Percentiles rank a stretch among this genome's conserved stretches.
Evolutionary conservation across 352 stramenopile species (phyloP).

Genomic region (Phytophthora tubulina): DNA sequence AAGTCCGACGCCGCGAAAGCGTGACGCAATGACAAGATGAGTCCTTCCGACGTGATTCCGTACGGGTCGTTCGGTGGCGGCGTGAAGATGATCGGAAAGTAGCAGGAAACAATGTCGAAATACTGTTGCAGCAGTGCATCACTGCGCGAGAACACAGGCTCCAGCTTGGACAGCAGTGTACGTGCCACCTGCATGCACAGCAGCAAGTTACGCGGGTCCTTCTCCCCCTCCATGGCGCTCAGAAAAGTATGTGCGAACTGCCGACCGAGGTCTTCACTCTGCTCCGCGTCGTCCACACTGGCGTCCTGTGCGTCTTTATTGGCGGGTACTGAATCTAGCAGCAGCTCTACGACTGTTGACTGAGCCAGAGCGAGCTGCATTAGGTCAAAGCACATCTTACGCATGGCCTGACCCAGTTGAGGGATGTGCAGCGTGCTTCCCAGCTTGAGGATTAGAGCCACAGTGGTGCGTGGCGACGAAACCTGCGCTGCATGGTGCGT

Average conservation of each 20-base stretch:
- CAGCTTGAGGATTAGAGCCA: slow-evolving; percentile 75
- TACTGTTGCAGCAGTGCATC: slow-evolving; percentile 84
- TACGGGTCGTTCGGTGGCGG: slow-evolving; percentile 92
- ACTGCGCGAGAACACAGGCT: slow-evolving; percentile 67
- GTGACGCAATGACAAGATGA: slow-evolving; percentile 80
- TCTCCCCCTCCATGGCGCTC: slow-evolving; percentile 90
- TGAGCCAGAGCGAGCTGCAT: slow-evolving; percentile 80
- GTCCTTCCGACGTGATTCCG: slow-evolving; percentile 89
- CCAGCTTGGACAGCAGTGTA: slow-evolving; percentile 66
- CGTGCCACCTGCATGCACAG: slow-evolving; percentile 81
- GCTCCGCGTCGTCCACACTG: slow-evolving; percentile 32
- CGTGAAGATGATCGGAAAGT: slow-evolving; percentile 94
- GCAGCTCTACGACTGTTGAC: slow-evolving; percentile 58
- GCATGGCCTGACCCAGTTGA: slow-evolving; percentile 86
- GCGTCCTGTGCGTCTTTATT: slow-evolving; percentile 30
- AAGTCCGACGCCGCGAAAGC: slow-evolving; percentile 85
- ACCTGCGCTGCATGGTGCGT: slow-evolving; percentile 75
- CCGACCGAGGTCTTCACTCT: slow-evolving; percentile 51
- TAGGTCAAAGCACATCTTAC: slow-evolving; percentile 87
- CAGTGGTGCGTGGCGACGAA: slow-evolving; percentile 52
- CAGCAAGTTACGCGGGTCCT: slow-evolving; percentile 89
- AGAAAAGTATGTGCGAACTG: slow-evolving; percentile 83
- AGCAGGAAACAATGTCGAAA: slow-evolving; percentile 92
- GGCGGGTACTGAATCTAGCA: slow-evolving; percentile 45
- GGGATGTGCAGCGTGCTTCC: slow-evolving; percentile 76